Evolutionary conservation across 805 yeast genomes (phyloP).

Genomic region (Blastobotrys chiropterorum): DNA sequence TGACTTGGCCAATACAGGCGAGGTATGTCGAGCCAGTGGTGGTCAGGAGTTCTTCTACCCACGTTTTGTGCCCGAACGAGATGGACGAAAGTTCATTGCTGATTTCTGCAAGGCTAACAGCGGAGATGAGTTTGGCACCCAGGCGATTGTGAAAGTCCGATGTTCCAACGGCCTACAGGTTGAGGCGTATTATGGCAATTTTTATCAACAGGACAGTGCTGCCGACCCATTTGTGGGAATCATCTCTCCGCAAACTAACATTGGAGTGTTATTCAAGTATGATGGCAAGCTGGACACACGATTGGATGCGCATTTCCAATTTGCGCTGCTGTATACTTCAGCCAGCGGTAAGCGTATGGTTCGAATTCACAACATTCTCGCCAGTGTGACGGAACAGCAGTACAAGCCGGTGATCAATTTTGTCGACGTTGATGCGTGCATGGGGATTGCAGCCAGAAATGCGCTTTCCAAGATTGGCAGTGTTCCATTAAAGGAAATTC

Average conservation of each 20-base stretch:
- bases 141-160: conserved; percentile 76
- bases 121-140: conserved; percentile 54
- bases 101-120: conserved; percentile 44
- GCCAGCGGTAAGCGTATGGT: conserved; percentile 71
- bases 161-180: conserved; percentile 86
- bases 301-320: conserved; percentile 83
- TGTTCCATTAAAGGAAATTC: conserved; percentile 38
- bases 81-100: conserved; percentile 58
- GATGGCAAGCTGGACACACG: conserved; percentile 68
- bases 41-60: conserved; percentile 64
- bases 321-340: conserved; percentile 81
- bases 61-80: conserved; percentile 59
- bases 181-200: conserved; percentile 61
- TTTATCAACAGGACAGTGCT: conserved; percentile 33
- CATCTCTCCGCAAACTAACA: conserved; percentile 53
- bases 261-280: conserved; percentile 66
- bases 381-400: conserved; percentile 65
- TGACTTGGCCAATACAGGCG: conserved; percentile 69
- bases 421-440: conserved; percentile 66
- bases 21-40: conserved; percentile 59
- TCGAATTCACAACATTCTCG: conserved; percentile 77
- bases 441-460: conserved; percentile 49
- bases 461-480: conserved; percentile 37
- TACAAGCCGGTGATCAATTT: conserved; percentile 68
- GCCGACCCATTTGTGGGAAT: conserved; percentile 69